Percentiles rank a stretch among this genome's conserved stretches.
Conservation (phyloP, 768 basidiomycete species). For the Nidularia pulvinata region DNA sequence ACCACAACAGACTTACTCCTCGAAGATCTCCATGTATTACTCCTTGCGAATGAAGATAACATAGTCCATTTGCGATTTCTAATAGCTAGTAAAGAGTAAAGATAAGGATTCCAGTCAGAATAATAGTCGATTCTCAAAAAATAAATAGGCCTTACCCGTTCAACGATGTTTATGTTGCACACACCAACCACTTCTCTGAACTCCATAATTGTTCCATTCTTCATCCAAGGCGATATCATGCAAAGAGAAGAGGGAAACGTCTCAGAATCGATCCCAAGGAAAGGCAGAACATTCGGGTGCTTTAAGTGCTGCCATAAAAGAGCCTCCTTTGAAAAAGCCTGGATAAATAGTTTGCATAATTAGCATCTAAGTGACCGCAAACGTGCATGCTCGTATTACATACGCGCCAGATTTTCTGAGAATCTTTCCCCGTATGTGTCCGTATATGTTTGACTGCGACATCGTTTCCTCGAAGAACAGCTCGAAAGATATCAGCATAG, state of each 20-base stretch:
- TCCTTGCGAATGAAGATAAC: constrained; percentile 11
- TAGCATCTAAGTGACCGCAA: neutral
- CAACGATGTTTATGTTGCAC: constrained; percentile 11
- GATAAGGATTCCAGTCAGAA: neutral
- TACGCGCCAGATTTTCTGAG: constrained; percentile 13
- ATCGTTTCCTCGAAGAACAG: constrained; percentile 10
- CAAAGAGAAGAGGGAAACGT: no score
- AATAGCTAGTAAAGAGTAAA: neutral
- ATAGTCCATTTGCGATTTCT: constrained; percentile 11
- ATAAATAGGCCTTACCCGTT: constrained; percentile 11
- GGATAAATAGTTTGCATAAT: neutral
- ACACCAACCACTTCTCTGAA: constrained; percentile 3
- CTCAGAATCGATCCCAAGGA: no score
- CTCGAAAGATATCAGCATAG: constrained; percentile 24
- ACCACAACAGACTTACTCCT: constrained; percentile 8
- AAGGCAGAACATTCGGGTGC: no score
- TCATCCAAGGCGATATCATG: no score
- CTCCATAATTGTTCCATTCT: no score
- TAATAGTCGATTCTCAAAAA: neutral
- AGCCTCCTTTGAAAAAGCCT: no score
- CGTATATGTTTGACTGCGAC: constrained; percentile 24
- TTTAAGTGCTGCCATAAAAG: no score
- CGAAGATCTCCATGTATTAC: constrained; percentile 17
- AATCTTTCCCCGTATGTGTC: constrained; percentile 10
- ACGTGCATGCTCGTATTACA: neutral